phyloP scores from a whole-genome alignment of 345 rosid species.

The Gynandropsis gynandra region DNA sequence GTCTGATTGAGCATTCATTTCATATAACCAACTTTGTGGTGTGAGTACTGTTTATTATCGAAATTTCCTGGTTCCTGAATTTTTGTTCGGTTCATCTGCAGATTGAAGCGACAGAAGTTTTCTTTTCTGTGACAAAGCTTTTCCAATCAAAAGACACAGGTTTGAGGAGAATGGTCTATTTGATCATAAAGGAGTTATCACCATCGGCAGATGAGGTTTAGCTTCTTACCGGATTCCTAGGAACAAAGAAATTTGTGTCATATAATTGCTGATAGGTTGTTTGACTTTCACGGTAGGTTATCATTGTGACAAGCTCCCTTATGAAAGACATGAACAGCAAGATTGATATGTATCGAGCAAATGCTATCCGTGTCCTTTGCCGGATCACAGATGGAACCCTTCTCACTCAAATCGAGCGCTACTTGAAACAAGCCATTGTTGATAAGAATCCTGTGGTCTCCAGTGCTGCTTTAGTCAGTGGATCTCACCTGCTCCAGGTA shows the following conservation, averaged over 20 bases:
- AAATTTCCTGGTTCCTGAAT: neutral
- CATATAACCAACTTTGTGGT: neutral
- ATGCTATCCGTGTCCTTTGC: slow-evolving; percentile 97
- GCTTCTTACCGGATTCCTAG: slow-evolving; percentile 6
- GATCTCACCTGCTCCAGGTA: slow-evolving; percentile 94
- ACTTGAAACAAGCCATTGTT: slow-evolving; percentile 95
- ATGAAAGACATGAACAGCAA: slow-evolving; percentile 99
- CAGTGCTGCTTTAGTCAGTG: slow-evolving; percentile 98
- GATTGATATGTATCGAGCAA: slow-evolving; percentile 95
- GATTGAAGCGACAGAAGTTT: slow-evolving; percentile 93
- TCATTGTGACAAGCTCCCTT: slow-evolving; percentile 93
- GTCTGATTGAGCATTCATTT: neutral
- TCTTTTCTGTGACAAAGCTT: slow-evolving; percentile 94
- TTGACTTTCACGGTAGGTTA: slow-evolving; percentile 46
- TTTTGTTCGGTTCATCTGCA: slow-evolving; percentile 24
- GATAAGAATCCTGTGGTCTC: slow-evolving; percentile 98
- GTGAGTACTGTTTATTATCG: neutral
- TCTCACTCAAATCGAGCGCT: slow-evolving; percentile 87
- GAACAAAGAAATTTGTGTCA: neutral
- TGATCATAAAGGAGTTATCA: slow-evolving; percentile 94
- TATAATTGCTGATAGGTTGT: slow-evolving; percentile 1
- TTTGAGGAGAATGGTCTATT: slow-evolving; percentile 94
- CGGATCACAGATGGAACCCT: slow-evolving; percentile 91
- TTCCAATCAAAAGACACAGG: slow-evolving; percentile 91
- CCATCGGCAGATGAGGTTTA: slow-evolving; percentile 97